Evolutionary conservation across 2,329 filamentous ascomycete genomes (phyloP).

Genomic region (Diaporthe destruens): DNA sequence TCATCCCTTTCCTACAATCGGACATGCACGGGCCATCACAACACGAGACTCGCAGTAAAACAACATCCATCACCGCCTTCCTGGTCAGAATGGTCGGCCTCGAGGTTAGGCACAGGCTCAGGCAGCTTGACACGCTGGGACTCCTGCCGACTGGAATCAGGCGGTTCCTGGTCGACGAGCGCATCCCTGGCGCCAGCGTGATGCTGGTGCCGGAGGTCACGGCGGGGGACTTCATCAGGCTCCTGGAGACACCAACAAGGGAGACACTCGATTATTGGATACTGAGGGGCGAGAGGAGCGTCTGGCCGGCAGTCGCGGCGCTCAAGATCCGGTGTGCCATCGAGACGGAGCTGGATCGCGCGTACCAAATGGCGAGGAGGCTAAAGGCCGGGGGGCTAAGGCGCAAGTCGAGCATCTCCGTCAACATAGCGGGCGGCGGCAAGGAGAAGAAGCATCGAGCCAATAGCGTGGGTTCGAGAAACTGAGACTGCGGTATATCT

Average conservation of each 20-base stretch:
- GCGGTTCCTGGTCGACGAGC: slow-evolving; percentile 85
- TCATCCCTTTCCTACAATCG: slow-evolving; percentile 85
- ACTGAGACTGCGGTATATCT: not conserved
- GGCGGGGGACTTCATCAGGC: slow-evolving; percentile 77
- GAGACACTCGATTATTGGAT: slow-evolving; percentile 89
- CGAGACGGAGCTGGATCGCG: slow-evolving; percentile 87
- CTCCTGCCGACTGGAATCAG: slow-evolving; percentile 78
- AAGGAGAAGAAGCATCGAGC: slow-evolving; percentile 43
- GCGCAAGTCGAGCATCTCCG: slow-evolving; percentile 56
- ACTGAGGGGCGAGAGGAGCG: slow-evolving; percentile 82
- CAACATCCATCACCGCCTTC: slow-evolving; percentile 68
- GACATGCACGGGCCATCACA: slow-evolving; percentile 82
- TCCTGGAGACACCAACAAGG: slow-evolving; percentile 86
- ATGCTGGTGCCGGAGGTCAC: slow-evolving; percentile 86
- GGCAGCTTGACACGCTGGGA: slow-evolving; percentile 83
- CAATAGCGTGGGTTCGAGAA: slow-evolving; percentile 43
- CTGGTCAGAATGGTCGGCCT: slow-evolving; percentile 77
- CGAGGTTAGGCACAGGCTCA: slow-evolving; percentile 83
- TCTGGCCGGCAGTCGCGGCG: slow-evolving; percentile 90
- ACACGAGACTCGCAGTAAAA: slow-evolving; percentile 69
- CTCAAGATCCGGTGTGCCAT: slow-evolving; percentile 85
- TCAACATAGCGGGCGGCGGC: slow-evolving; percentile 41
- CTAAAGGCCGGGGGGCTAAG: slow-evolving; percentile 65
- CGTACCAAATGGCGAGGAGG: slow-evolving; percentile 83
- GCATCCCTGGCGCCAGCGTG: slow-evolving; percentile 80